Percentiles rank a stretch among this genome's conserved stretches.
These are phyloP conservation scores for Aureobasidium uvarum DNA, from an alignment of 2,329 filamentous ascomycete genomes.

Conservation along the genomic window DNA sequence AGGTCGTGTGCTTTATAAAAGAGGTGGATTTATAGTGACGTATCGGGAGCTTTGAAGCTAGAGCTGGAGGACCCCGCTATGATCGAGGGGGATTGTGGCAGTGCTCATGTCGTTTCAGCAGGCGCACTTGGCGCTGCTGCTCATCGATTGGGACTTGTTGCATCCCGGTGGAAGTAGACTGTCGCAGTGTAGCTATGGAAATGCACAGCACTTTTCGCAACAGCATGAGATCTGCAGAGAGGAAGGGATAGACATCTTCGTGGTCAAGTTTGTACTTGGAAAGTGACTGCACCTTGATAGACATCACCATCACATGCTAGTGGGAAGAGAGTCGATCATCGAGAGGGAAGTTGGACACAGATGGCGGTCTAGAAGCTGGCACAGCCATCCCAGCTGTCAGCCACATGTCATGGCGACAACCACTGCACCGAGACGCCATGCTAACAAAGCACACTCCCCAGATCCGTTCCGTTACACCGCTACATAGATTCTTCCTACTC, in stretches of 20 bases:
- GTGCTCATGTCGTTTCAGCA: constrained; percentile 16
- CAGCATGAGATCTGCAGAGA: too few species aligned
- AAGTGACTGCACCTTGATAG: too few species aligned
- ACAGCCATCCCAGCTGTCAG: constrained; percentile 13
- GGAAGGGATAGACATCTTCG: too few species aligned
- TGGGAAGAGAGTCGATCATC: too few species aligned
- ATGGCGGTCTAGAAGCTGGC: not conserved
- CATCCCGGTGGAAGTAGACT: not conserved
- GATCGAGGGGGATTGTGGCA: constrained; percentile 14
- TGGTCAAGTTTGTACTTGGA: too few species aligned
- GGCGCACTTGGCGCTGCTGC: constrained; percentile 3
- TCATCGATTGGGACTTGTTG: not conserved
- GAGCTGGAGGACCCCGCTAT: constrained; percentile 17
- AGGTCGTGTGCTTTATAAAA: constrained; percentile 11
- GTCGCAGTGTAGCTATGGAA: not conserved
- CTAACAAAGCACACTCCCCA: not conserved
- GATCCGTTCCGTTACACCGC: not conserved
- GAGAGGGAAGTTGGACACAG: too few species aligned
- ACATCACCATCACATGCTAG: too few species aligned
- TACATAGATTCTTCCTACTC: not conserved
- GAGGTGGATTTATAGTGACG: not conserved
- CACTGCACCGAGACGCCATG: not conserved
- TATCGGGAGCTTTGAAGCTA: not conserved
- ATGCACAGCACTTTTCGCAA: too few species aligned
- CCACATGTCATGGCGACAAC: not conserved